Evolutionary conservation across 345 rosid species (phyloP).

Genomic region (Corchorus capsularis): DNA sequence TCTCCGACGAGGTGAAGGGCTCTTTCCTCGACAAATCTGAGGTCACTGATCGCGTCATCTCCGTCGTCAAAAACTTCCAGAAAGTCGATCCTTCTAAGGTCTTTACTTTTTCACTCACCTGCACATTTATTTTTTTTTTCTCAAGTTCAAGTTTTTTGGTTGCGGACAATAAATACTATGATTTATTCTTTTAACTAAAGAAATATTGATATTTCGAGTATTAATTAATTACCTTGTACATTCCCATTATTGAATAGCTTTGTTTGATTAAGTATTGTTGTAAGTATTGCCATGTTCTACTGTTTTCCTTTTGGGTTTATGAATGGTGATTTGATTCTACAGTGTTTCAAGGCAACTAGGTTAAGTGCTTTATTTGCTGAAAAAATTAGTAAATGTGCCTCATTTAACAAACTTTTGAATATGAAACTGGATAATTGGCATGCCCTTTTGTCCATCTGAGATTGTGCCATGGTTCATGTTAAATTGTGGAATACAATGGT

Average conservation of each 20-base stretch:
- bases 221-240: not conserved
- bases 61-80: constrained; percentile 88
- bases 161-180: not conserved
- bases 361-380: not conserved
- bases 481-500: not conserved
- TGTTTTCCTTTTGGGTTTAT: no score
- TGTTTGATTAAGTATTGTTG: not conserved
- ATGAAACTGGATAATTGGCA: not conserved
- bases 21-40: constrained; percentile 94
- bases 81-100: constrained; percentile 95
- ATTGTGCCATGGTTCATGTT: not conserved
- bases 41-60: constrained; percentile 89
- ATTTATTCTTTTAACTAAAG: not conserved
- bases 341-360: not conserved
- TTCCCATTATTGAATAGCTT: not conserved
- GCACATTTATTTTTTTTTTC: not conserved
- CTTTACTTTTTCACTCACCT: not conserved
- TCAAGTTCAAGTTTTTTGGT: not conserved
- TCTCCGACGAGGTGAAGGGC: constrained; percentile 83
- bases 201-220: not conserved
- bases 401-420: not conserved
- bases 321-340: no score
- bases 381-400: not conserved
- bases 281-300: not conserved
- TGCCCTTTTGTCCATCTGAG: not conserved